Evolutionary conservation across 192 early-diverging fungal species (phyloP), one percentile per base, ranked within the genome.

Genomic region (Jimgerdemannia flammicorona): DNA sequence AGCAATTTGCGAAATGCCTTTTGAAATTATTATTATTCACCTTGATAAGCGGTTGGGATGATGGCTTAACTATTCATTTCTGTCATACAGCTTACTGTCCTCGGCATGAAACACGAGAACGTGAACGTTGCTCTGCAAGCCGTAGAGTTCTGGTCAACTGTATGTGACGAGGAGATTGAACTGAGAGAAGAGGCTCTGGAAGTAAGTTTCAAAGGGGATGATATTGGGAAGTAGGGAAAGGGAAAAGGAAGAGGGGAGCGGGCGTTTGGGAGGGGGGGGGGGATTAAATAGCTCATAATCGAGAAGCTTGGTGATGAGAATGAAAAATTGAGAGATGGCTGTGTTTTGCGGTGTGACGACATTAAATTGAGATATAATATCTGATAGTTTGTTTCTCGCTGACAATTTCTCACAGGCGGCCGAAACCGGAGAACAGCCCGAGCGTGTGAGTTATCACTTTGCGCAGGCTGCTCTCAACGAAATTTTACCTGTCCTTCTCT

Each of bases 81-180:
- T 43, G 63, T 3, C 54, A 64, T 70, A 80, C 81, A 90, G 88
- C 87, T 99, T 63, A 98, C 97, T 39, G 86, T 98, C 19, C 84
- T 88, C 67, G 97, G 96, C 17, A 98, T 99, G 96, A 94, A 93
- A 76, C 85, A 90, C 73, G 92, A 93, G 64, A 91, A 95, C 70
- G 91, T 95, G 69, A 91, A 91, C 20, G 95, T 99, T 43, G 96
- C 93, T 17, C 83, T 97, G 76, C 98, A 99, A 80, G 98, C 97
- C 66, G 92, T 99, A 75, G 98, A 99, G 86, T 99, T 99, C 81
- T 99, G 98, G 98, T 97, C 96, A 9, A 98, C 97, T 43, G 91
- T 99, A 40, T 98, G 95, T 77, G 98, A 99, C 75, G 93, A 93
- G 74, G 98, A 99, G 80, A 88, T 95, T 70, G 93, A 95, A 67